phyloP scores from a whole-genome alignment of 1,139 yeast genomes.

The Saccharomyces hybrid region DNA sequence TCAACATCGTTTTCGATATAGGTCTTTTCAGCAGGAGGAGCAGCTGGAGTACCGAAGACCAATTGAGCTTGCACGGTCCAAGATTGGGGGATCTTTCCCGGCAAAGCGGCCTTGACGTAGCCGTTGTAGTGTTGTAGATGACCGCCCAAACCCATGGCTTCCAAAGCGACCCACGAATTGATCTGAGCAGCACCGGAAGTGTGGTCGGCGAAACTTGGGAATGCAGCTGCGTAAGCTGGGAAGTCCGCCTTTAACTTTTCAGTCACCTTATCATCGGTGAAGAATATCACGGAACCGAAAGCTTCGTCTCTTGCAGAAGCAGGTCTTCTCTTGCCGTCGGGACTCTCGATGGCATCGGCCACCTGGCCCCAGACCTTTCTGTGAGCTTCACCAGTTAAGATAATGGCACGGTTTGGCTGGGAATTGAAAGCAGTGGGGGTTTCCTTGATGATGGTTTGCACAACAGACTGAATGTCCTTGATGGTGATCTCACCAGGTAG shows the following conservation, averaged over 20 bases:
- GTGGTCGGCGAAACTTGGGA: slow-evolving; percentile 40
- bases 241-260: slow-evolving; percentile 35
- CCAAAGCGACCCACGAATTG: slow-evolving; percentile 39
- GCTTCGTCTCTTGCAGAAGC: slow-evolving; percentile 37
- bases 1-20: slow-evolving; percentile 35
- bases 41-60: slow-evolving; percentile 38
- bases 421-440: slow-evolving; percentile 43
- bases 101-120: slow-evolving; percentile 34
- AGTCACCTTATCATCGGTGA: slow-evolving; percentile 35
- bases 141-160: slow-evolving; percentile 38
- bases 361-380: slow-evolving; percentile 37
- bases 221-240: slow-evolving; percentile 35
- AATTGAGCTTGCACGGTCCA: slow-evolving; percentile 41
- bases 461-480: slow-evolving; percentile 31
- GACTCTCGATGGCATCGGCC: slow-evolving; percentile 32
- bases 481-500: slow-evolving; percentile 34
- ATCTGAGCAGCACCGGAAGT: slow-evolving; percentile 42
- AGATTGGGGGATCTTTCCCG: slow-evolving; percentile 33
- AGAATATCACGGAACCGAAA: slow-evolving; percentile 41
- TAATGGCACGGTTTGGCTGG: slow-evolving; percentile 38
- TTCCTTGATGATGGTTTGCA: slow-evolving; percentile 35
- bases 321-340: slow-evolving; percentile 34
- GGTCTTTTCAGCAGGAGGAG: slow-evolving; percentile 31
- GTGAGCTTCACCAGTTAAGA: slow-evolving; percentile 37
- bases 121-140: slow-evolving; percentile 44